phyloP scores from a whole-genome alignment of 2,329 filamentous ascomycete genomes.

The Fusarium sambucinum region DNA sequence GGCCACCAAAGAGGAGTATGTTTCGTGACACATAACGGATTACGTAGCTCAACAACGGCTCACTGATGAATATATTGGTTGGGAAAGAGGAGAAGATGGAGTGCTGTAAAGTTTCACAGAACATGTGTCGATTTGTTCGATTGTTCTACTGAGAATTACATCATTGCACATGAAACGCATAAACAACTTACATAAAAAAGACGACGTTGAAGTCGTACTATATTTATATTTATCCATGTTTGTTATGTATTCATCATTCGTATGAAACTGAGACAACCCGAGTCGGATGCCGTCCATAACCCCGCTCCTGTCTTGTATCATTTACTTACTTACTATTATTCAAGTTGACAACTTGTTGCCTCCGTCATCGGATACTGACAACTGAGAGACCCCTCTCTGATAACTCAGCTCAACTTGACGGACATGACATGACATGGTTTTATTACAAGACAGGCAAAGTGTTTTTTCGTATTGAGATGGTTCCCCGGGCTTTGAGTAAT shows the following conservation, averaged over 20 bases:
- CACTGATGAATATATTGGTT: not conserved
- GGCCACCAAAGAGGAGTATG: slow-evolving; percentile 3
- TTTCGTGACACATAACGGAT: slow-evolving; percentile 23
- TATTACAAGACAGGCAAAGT: slow-evolving; percentile 12
- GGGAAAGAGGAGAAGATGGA: not conserved
- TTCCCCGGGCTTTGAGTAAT: slow-evolving; percentile 25
- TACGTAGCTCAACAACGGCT: slow-evolving; percentile 16
- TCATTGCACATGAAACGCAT: slow-evolving; percentile 28
- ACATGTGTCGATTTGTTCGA: slow-evolving; percentile 22
- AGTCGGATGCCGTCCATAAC: slow-evolving; percentile 21
- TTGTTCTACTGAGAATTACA: slow-evolving; percentile 23
- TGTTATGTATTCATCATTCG: not conserved
- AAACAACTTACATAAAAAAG: slow-evolving; percentile 12
- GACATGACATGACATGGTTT: not conserved
- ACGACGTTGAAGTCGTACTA: slow-evolving; percentile 10
- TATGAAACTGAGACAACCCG: slow-evolving; percentile 10
- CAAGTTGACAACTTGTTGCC: not conserved
- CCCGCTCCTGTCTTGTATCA: slow-evolving; percentile 11
- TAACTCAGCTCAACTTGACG: not conserved
- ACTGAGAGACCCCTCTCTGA: slow-evolving; percentile 7
- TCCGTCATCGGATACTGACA: slow-evolving; percentile 18
- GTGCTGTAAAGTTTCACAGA: slow-evolving; percentile 13
- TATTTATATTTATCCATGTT: not conserved
- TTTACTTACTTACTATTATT: not conserved
- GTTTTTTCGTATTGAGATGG: slow-evolving; percentile 21